Evolutionary conservation across 1,284 basidiomycete genomes (phyloP), one percentile per base, ranked within the genome.

Genomic region (Earliella scabrosa): DNA sequence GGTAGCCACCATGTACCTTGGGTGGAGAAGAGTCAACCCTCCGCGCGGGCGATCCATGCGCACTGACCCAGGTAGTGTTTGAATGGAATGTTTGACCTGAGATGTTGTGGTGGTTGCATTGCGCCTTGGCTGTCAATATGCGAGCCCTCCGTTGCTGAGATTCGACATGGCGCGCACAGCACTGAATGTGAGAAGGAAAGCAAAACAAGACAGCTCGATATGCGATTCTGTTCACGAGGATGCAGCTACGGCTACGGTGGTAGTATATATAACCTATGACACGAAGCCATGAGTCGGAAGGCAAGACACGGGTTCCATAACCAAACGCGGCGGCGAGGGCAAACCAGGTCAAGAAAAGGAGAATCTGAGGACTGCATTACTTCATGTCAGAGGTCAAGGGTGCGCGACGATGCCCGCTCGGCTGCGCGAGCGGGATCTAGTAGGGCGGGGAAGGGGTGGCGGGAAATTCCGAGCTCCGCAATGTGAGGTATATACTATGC

Each of bases 401-500:
- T 48, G 46, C 46, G 45, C 45, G 24, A 47, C 31, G 45, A 24
- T 47, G 16, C 38, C 35, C 21, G 18, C 13, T 10, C 20, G 16
- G 11, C 21, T 20, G 23, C 5, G 21, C n/a, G 46, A 27, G 45
- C 45, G 45, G 10, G 45, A 27, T 21, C 23, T 20, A 21, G n/a
- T 26, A 26, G 23, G n/a, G 16, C 8, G 34, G 23, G 35, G 11
- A 26, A 39, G 34, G 21, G 16, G 41, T n/a, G n/a, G 23, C 6
- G 16, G 16, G 26, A 29, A 27, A 45, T 45, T 29, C 43, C 26
- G 29, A 27, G 46, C 46, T 38, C 46, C 35, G 39, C 39, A 35
- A 38, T 48, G 46, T 35, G 16, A 48, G 46, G 46, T 48, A 48
- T 48, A 48, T 48, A 48, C 46, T 38, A 48, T 48, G 46, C 29